phyloP scores from a whole-genome alignment of 2,329 filamentous ascomycete species.

The Alternaria longipes region DNA sequence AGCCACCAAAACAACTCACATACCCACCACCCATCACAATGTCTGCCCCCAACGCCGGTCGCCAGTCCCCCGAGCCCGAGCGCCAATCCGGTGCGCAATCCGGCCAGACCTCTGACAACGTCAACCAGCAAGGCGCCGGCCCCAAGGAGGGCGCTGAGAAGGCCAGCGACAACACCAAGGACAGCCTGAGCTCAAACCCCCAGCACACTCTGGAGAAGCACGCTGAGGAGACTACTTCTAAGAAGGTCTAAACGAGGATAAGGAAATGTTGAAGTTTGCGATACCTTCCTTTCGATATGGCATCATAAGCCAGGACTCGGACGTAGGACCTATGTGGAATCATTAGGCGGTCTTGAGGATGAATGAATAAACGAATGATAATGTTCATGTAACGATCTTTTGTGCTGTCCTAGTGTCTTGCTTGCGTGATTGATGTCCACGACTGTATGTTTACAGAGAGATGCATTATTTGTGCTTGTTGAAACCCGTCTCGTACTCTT shows the following conservation, averaged over 20 bases:
- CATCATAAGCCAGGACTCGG: not conserved
- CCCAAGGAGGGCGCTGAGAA: conserved; percentile 58
- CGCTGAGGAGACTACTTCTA: conserved; percentile 68
- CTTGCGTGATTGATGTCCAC: not conserved
- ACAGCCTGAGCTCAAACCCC: conserved; percentile 67
- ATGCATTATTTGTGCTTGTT: not conserved
- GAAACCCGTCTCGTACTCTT: not conserved
- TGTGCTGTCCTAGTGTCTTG: not conserved
- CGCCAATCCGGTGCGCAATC: conserved; percentile 71
- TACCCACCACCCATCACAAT: conserved; percentile 53
- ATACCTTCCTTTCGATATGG: not conserved
- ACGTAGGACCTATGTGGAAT: not conserved
- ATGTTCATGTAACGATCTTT: not conserved
- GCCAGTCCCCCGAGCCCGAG: conserved; percentile 81
- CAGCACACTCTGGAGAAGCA: conserved; percentile 69
- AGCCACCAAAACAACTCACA: not conserved
- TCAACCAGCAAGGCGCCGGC: conserved; percentile 61
- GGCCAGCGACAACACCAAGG: conserved; percentile 59
- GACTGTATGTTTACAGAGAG: not conserved
- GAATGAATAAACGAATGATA: not conserved
- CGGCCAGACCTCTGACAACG: conserved; percentile 66
- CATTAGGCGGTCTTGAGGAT: not conserved
- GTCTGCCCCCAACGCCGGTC: conserved; percentile 72
- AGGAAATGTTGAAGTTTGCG: not conserved
- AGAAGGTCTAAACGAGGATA: conserved; percentile 48